Conservation (phyloP, 2,329 filamentous ascomycete species). For the Neurospora sp. region DNA sequence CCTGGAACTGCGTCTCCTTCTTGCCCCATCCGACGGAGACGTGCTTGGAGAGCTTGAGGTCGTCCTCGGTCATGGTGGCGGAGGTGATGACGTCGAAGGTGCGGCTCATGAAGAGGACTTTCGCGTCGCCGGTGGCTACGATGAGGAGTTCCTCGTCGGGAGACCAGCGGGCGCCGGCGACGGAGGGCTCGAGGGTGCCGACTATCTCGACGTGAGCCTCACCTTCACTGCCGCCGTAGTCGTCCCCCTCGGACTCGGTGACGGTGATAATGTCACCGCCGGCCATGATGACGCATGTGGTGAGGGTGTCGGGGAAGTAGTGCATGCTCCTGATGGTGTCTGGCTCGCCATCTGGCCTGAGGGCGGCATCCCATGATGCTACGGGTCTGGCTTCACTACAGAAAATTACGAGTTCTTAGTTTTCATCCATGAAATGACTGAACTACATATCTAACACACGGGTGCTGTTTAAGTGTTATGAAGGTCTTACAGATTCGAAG, state of each 20-base stretch:
- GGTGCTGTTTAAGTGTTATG: not conserved
- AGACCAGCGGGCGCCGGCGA: conserved; percentile 83
- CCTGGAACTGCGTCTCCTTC: conserved; percentile 95
- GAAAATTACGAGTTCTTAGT: not conserved
- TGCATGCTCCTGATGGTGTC: conserved; percentile 74
- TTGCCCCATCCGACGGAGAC: conserved; percentile 98
- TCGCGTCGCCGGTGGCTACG: conserved; percentile 69
- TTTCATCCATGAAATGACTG: not conserved
- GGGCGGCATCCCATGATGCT: conserved; percentile 75
- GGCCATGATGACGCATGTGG: conserved; percentile 72
- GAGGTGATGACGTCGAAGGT: conserved; percentile 78
- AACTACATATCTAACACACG: too few relatives aligned
- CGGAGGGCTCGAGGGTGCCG: conserved; percentile 86
- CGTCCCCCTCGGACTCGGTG: conserved; percentile 30
- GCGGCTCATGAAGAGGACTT: conserved; percentile 84
- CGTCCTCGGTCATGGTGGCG: conserved; percentile 59
- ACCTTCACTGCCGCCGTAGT: too few relatives aligned
- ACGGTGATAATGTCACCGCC: conserved; percentile 87
- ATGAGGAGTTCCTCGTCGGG: conserved; percentile 87
- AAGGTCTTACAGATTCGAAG: conserved; percentile 30
- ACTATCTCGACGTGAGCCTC: conserved; percentile 86
- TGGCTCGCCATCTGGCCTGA: conserved; percentile 61
- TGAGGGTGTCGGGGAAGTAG: conserved; percentile 71
- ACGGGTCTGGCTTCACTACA: conserved; percentile 35
- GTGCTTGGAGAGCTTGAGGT: conserved; percentile 80